These are phyloP conservation scores for Rhizophagus prolifer DNA, from an alignment of 192 early-diverging fungal species.

Conservation along the genomic window DNA sequence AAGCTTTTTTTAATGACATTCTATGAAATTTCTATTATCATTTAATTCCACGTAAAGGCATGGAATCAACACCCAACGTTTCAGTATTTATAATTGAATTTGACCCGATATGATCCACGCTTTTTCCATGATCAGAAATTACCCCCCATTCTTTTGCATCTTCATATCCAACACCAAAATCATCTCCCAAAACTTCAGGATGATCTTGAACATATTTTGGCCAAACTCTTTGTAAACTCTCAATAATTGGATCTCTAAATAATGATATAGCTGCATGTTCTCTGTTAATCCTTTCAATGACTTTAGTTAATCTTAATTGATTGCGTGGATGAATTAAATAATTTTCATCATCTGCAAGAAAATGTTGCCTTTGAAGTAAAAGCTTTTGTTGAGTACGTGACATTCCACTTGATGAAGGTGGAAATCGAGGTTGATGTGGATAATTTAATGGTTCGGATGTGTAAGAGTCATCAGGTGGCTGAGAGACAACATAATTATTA, in stretches of 20 bases:
- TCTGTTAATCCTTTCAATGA: slow-evolving; percentile 43
- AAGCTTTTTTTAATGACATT: too few species aligned
- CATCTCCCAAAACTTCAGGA: slow-evolving; percentile 28
- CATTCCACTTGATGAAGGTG: slow-evolving; percentile 20
- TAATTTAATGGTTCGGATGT: slow-evolving; percentile 15
- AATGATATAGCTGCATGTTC: slow-evolving; percentile 39
- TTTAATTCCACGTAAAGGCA: not conserved
- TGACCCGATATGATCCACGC: not conserved
- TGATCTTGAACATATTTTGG: slow-evolving; percentile 27
- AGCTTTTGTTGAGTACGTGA: slow-evolving; percentile 49
- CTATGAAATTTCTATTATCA: not conserved
- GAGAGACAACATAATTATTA: not conserved
- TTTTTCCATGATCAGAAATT: not conserved
- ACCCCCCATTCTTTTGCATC: slow-evolving; percentile 21
- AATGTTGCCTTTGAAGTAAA: slow-evolving; percentile 41
- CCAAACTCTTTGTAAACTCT: slow-evolving; percentile 37
- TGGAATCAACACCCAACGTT: not conserved
- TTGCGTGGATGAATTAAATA: slow-evolving; percentile 44
- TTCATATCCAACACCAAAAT: slow-evolving; percentile 28
- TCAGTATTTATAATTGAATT: not conserved
- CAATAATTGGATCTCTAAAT: slow-evolving; percentile 42
- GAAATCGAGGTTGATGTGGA: slow-evolving; percentile 19
- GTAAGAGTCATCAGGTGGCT: slow-evolving; percentile 6
- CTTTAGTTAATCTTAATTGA: slow-evolving; percentile 42
- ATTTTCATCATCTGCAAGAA: slow-evolving; percentile 43